Evolutionary conservation across 2,329 filamentous ascomycete genomes (phyloP), one percentile per base, ranked within the genome.

Genomic region (Didymella pomorum): DNA sequence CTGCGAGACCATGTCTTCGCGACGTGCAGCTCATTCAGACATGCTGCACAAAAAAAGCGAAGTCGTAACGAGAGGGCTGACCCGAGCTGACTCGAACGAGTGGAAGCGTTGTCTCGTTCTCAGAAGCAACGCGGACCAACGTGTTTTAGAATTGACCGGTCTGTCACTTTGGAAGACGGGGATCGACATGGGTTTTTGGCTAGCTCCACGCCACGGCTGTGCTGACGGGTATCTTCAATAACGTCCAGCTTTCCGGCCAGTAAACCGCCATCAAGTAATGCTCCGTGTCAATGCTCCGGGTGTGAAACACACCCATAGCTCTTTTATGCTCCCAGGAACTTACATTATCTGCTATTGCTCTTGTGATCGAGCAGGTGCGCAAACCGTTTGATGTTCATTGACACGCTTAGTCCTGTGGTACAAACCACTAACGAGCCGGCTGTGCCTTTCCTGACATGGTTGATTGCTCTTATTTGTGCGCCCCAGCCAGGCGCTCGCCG

Each of bases 391-490:
- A 48, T 53, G 48, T 45, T 48, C 61, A 50, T 57, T 47, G 55
- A 42, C 42, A 58, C 41, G 35, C 44, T 23, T 55, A 21, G 31
- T 43, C 57, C 59, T 67, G 63, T 59, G 63, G 60, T 55, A 61
- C 52, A 67, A 63, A 62, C 58, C 59, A 64, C 60, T 28, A 61
- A 42, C 21, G 45, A 56, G 26, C 50, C 57, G 59, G 53, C 60
- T 57, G 62, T 56, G 60, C 63, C 58, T 57, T 56, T 50, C 52
- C 50, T 48, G 45, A 60, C 62, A 63, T 60, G 54, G 59, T 59
- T 61, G 42, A 52, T 61, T 62, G 57, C 65, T 65, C 65, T 61
- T 62, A 62, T 67, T 65, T 61, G 66, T 66, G 64, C 56, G 49
- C 42, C 54, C 29, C 41, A 21, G 41, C 44, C n/a, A 18, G 37